Percentiles rank a stretch among this genome's conserved stretches.
phyloP scores from a whole-genome alignment of 768 basidiomycete genomes.

The Boletus pseudo-olivaceus region DNA sequence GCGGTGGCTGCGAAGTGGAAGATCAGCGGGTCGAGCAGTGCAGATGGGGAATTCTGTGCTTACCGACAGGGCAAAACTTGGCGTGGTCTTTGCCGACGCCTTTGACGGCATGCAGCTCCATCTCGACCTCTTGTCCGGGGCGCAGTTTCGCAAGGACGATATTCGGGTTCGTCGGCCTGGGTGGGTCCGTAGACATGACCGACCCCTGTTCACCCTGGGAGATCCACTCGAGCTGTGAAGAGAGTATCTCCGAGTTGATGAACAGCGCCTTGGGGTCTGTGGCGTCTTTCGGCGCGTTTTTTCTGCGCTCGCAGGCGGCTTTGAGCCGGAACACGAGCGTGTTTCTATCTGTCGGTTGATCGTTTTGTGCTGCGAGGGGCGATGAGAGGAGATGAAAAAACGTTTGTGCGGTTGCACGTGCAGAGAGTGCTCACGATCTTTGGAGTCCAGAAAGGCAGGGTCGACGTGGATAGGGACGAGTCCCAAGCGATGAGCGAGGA shows the following conservation, averaged over 20 bases:
- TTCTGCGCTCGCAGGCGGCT: conserved; percentile 60
- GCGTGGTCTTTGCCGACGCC: conserved; percentile 93
- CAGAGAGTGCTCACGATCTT: conserved; percentile 33
- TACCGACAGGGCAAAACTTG: conserved; percentile 94
- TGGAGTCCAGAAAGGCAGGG: conserved; percentile 66
- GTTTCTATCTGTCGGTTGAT: conserved; percentile 79
- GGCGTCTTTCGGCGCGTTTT: conserved; percentile 47
- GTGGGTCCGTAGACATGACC: conserved; percentile 51
- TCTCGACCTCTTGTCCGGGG: conserved; percentile 83
- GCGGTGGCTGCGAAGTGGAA: conserved; percentile 67
- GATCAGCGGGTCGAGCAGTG: neutral
- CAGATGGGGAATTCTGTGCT: conserved; percentile 17
- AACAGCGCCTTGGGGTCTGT: conserved; percentile 64
- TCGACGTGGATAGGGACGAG: conserved; percentile 87
- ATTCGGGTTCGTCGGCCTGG: conserved; percentile 69
- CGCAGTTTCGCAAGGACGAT: conserved; percentile 90
- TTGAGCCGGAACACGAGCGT: conserved; percentile 85
- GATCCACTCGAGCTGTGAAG: conserved; percentile 68
- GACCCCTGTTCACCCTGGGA: conserved; percentile 78
- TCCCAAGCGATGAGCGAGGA: conserved; percentile 89
- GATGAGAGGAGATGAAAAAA: neutral
- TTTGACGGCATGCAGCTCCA: conserved; percentile 89
- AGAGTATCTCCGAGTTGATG: conserved; percentile 64
- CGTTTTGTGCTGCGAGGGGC: conserved; percentile 35
- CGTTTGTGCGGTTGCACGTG: neutral